Evolutionary conservation across 2,329 filamentous ascomycete species (phyloP).

Genomic region (Verticillium nubilum): DNA sequence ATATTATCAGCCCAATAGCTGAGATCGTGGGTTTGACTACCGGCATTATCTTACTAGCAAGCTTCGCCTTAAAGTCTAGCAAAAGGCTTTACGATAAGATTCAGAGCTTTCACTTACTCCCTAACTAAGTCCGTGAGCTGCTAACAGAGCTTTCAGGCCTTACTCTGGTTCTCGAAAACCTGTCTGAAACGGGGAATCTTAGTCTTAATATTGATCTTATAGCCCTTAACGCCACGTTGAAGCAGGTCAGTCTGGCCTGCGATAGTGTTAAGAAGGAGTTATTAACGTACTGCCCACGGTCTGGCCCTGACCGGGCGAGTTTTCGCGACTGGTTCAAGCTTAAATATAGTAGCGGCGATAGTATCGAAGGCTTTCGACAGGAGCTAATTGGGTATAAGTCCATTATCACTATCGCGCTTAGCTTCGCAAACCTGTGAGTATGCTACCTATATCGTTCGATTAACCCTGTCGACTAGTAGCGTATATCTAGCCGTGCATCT

Average conservation of each 20-base stretch:
- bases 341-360: constrained; percentile 36
- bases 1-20: no score
- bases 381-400: neutral
- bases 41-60: no score
- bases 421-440: constrained; percentile 16
- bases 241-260: constrained; percentile 34
- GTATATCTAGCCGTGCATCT: constrained; percentile 7
- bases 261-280: constrained; percentile 34
- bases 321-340: constrained; percentile 40
- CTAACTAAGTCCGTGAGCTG: constrained; percentile 30
- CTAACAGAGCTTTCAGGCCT: constrained; percentile 31
- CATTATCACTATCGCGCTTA: constrained; percentile 10
- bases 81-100: constrained; percentile 11
- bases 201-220: constrained; percentile 9
- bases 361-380: neutral
- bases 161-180: constrained; percentile 28
- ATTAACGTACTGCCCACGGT: constrained; percentile 25
- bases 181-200: constrained; percentile 18
- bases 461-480: no score
- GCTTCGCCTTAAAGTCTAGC: constrained; percentile 15
- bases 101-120: constrained; percentile 10
- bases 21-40: no score
- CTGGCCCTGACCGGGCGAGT: constrained; percentile 26
- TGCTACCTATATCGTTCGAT: neutral
- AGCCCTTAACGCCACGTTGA: constrained; percentile 24